Base-by-base conservation (phyloP, 192 early-diverging fungal species). In the Neocallimastix lanati region DNA sequence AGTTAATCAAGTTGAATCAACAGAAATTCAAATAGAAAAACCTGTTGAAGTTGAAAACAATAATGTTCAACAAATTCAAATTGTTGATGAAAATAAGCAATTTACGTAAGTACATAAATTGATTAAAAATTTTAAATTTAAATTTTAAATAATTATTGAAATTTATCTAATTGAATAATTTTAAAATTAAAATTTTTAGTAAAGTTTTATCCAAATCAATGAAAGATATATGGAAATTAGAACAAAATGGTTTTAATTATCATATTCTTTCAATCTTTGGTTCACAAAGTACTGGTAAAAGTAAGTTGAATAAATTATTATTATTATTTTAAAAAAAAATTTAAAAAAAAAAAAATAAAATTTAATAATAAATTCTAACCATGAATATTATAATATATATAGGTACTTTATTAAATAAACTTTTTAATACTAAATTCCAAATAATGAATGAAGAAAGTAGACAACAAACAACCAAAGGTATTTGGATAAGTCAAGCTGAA, bases 231-330 rank as follows among this genome's bases (percentile, higher is more conserved):
- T 98, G 96, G 96, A 76, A 85, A 28, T 84, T 99, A 7, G 84
- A 83, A 28, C 91, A 95, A 30, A 85, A 85, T 50, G 98, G 98
- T 25, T 99, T 99, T 80, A 92, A 97, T 83, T 99, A 98, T 83
- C 93, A 98, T 84, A 86, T 98, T 27, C 94, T 98, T 11, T 96
- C 98, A 27, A 96, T 99, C 30, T 98, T 99, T 90, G 98, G 98
- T 78, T 98, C 96, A 36, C 98, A 99, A 85, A 95, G 93, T 87
- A 98, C 96, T 11, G 98, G 98, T 40, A 99, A 99, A 81, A 95
- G 94, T 90, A 86, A 85, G 89, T 80, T n/a, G n/a, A n/a, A 37
- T 35, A 28, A n/a, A n/a, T n/a, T n/a, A n/a, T n/a, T n/a, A n/a
- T n/a, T n/a, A n/a, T n/a, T n/a, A n/a, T n/a, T n/a, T n/a, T n/a